phyloP scores from a whole-genome alignment of 106 monocot species.

The Dactylorhiza incarnata region DNA sequence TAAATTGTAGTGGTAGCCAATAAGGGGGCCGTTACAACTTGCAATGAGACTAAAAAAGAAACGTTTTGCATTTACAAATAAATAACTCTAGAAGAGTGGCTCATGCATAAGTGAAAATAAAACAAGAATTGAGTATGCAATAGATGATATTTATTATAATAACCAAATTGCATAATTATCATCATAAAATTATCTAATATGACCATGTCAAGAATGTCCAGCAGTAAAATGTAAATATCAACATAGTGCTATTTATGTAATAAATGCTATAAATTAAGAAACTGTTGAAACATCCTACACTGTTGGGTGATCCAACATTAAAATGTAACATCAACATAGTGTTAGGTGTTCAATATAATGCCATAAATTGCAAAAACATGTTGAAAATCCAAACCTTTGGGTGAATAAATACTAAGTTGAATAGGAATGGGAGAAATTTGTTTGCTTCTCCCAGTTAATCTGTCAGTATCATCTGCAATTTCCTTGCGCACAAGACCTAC shows the following conservation, averaged over 20 bases:
- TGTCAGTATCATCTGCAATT: slow-evolving; percentile 92
- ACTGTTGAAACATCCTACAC: slow-evolving; percentile 17
- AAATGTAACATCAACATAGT: slow-evolving; percentile 5
- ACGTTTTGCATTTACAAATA: too few relatives aligned
- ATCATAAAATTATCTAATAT: slow-evolving; percentile 1
- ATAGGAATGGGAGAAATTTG: slow-evolving; percentile 88
- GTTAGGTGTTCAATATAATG: background rate
- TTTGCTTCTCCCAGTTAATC: slow-evolving; percentile 72
- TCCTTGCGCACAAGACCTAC: slow-evolving; percentile 77
- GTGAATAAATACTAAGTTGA: slow-evolving; percentile 94
- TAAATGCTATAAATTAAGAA: background rate
- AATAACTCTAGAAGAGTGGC: background rate
- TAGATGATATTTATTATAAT: background rate
- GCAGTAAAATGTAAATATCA: background rate
- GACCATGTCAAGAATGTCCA: background rate
- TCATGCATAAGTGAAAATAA: background rate
- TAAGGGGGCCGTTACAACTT: too few relatives aligned
- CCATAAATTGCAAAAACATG: background rate
- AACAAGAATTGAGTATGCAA: background rate
- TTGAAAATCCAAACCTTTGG: slow-evolving; percentile 40
- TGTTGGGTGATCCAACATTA: slow-evolving; percentile 47
- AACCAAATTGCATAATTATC: background rate
- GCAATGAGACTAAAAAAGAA: background rate
- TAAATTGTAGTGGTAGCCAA: too few relatives aligned
- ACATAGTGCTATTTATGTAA: too few relatives aligned